These are phyloP conservation scores for Alternaria infectoria DNA, from an alignment of 2,329 filamentous ascomycete genomes.

Conservation along the genomic window DNA sequence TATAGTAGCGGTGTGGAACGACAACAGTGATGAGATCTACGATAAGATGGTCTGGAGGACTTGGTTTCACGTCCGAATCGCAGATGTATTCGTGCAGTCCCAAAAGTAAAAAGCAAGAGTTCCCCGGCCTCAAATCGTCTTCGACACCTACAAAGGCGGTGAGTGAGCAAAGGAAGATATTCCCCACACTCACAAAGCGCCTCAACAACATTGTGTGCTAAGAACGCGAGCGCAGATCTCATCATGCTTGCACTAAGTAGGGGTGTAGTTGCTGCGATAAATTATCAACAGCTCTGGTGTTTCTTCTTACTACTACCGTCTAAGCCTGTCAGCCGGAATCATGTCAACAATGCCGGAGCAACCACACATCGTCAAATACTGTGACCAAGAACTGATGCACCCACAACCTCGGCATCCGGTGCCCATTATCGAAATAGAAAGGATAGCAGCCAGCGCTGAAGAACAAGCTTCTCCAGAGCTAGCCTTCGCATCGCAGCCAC, in stretches of 20 bases:
- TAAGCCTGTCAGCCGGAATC: background rate
- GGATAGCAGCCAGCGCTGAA: background rate
- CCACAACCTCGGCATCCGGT: background rate
- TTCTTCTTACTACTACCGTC: background rate
- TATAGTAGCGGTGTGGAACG: background rate
- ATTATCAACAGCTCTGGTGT: background rate
- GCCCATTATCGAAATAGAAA: background rate
- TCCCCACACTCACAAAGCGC: background rate
- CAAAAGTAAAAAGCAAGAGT: background rate
- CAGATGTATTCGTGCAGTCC: background rate
- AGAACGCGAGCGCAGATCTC: background rate
- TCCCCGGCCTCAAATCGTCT: background rate
- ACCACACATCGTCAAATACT: background rate
- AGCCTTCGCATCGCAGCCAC: background rate
- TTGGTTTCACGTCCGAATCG: background rate
- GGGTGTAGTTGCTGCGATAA: too few species aligned
- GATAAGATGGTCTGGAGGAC: background rate
- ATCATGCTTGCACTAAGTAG: background rate
- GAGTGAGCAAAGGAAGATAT: background rate
- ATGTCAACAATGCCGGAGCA: background rate
- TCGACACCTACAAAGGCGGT: background rate
- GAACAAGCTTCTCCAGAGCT: background rate
- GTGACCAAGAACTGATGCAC: background rate
- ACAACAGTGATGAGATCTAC: background rate
- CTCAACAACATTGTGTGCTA: background rate